A percentile compares a stretch with the other conserved stretches of the same genome.
Conservation (phyloP, 352 stramenopile species). For the Phytophthora chlamydospora region DNA sequence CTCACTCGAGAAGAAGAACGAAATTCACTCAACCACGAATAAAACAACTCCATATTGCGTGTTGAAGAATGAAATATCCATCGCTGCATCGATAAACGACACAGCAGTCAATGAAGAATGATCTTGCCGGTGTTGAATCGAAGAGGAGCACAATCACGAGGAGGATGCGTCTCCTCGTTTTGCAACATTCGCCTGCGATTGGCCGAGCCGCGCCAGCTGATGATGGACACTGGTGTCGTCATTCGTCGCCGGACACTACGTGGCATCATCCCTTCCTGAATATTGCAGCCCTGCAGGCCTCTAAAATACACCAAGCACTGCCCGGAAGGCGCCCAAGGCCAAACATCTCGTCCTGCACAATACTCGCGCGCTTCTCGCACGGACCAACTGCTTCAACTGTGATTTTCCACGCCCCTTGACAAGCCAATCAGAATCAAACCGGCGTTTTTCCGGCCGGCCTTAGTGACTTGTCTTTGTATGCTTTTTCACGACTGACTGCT, state of each 20-base stretch:
- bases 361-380: background rate
- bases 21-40: constrained; percentile 6
- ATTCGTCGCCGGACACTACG: constrained; percentile 10
- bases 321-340: background rate
- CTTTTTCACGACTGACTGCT: background rate
- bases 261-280: constrained; percentile 15
- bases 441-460: background rate
- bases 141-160: constrained; percentile 10
- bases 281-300: constrained; percentile 6
- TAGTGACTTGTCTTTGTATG: too few relatives aligned
- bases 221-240: constrained; percentile 25
- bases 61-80: constrained; percentile 1
- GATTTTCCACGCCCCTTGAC: constrained; percentile 26
- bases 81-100: background rate
- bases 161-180: constrained; percentile 3
- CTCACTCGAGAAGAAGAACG: too few relatives aligned
- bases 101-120: too few relatives aligned
- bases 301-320: background rate
- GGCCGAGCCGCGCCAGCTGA: constrained; percentile 6
- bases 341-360: constrained; percentile 3
- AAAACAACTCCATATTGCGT: background rate
- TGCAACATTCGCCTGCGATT: constrained; percentile 20
- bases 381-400: constrained; percentile 14
- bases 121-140: too few relatives aligned
- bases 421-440: constrained; percentile 12